Conservation (phyloP, 164 flowering plant genomes). For the Magnolia changhungtana region DNA sequence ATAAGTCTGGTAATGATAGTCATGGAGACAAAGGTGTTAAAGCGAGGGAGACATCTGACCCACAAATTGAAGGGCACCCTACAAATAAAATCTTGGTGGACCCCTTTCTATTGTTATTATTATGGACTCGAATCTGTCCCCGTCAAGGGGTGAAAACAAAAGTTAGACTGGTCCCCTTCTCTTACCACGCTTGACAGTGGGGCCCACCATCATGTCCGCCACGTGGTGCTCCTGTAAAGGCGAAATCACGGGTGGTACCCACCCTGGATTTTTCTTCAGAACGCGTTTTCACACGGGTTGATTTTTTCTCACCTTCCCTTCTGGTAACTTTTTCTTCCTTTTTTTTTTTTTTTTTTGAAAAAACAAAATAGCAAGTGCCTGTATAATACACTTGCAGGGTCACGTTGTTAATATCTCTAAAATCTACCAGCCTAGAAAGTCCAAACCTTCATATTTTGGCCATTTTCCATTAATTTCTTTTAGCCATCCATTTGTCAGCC, state of each 20-base stretch:
- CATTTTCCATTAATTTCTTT: no score
- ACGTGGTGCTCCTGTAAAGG: neutral
- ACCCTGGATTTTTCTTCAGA: neutral
- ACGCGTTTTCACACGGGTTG: slow-evolving; percentile 2
- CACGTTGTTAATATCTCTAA: no score
- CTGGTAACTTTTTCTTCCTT: no score
- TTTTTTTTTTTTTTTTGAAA: no score
- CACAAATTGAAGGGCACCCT: neutral
- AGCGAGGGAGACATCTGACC: neutral
- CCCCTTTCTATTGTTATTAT: neutral
- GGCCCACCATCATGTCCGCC: neutral
- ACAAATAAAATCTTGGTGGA: slow-evolving; percentile 4
- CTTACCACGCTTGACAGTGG: neutral
- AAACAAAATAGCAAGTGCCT: no score
- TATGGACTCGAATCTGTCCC: slow-evolving; percentile 4
- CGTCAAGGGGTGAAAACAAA: neutral
- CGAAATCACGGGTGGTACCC: slow-evolving; percentile 3
- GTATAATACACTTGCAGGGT: no score
- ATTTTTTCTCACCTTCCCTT: no score
- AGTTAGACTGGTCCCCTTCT: neutral
- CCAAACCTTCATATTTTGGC: no score
- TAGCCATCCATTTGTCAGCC: no score
- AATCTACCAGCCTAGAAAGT: no score
- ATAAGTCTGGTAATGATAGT: slow-evolving; percentile 5
- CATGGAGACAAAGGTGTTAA: neutral